Conservation (phyloP, 176 grass and related monocot genomes). For the Ananas comosus region DNA sequence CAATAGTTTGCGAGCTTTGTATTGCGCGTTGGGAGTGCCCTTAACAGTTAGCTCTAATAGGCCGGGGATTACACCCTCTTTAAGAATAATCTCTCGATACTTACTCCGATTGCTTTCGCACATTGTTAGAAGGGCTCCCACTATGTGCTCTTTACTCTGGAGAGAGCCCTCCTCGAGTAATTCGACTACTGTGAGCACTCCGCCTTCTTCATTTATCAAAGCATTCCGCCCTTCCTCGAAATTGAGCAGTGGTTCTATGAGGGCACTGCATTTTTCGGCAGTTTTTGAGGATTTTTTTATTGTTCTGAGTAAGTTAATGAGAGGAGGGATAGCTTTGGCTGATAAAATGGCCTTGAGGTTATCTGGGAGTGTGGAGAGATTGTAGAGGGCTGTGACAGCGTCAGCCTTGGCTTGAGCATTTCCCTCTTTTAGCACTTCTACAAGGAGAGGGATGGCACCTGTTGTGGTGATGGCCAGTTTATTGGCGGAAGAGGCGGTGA, state of each 20-base stretch:
- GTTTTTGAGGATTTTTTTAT: slow-evolving; percentile 15
- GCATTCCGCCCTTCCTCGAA: slow-evolving; percentile 6
- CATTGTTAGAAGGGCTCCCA: slow-evolving; percentile 15
- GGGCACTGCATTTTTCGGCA: not conserved
- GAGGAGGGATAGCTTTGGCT: slow-evolving; percentile 6
- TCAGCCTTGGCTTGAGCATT: slow-evolving; percentile 9
- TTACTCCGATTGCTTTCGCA: slow-evolving; percentile 14
- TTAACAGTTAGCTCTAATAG: slow-evolving; percentile 18
- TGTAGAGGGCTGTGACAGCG: slow-evolving; percentile 2
- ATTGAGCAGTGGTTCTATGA: slow-evolving; percentile 10
- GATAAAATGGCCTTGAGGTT: slow-evolving; percentile 1
- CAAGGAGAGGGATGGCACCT: slow-evolving; percentile 10
- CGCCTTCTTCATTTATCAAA: slow-evolving; percentile 16
- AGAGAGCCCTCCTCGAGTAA: slow-evolving; percentile 10
- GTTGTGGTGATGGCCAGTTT: not conserved
- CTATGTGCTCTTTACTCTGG: slow-evolving; percentile 3
- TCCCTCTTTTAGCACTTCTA: slow-evolving; percentile 5
- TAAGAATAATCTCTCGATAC: slow-evolving; percentile 18
- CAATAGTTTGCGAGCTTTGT: slow-evolving; percentile 10
- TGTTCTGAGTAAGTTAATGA: slow-evolving; percentile 11
- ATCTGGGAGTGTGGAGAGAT: slow-evolving; percentile 1
- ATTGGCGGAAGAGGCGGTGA: slow-evolving; percentile 5
- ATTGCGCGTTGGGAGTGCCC: slow-evolving; percentile 9
- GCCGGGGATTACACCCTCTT: slow-evolving; percentile 14
- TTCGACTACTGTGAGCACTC: slow-evolving; percentile 10